Evolutionary conservation across 2,329 filamentous ascomycete genomes (phyloP).

Genomic region (Nothophaeocryptopus gaeumannii): DNA sequence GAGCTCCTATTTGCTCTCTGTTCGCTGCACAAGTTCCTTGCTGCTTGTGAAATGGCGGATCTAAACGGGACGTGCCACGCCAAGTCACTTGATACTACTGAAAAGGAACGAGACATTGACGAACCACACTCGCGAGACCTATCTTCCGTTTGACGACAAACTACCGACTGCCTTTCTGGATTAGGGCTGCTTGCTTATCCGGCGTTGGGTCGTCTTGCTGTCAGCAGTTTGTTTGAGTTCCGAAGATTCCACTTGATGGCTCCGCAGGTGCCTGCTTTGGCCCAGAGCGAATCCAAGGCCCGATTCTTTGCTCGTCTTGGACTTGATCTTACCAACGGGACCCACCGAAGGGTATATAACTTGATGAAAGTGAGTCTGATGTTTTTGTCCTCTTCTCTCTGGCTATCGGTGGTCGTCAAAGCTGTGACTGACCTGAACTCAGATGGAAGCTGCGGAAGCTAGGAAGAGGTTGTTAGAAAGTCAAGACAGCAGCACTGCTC

Average conservation of each 20-base stretch:
- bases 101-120: too few species aligned
- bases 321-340: constrained; percentile 36
- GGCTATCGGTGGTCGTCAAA: neutral
- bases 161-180: too few species aligned
- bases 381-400: neutral
- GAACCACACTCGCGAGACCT: too few species aligned
- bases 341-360: constrained; percentile 37
- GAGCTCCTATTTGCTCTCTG: too few species aligned
- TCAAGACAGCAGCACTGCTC: constrained; percentile 37
- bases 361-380: constrained; percentile 39
- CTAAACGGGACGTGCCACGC: too few species aligned
- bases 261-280: constrained; percentile 24
- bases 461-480: constrained; percentile 39
- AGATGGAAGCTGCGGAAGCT: constrained; percentile 42
- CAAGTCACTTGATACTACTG: too few species aligned
- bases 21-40: too few species aligned
- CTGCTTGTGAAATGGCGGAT: too few species aligned
- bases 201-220: neutral
- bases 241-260: constrained; percentile 1
- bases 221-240: neutral
- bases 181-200: too few species aligned
- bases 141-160: too few species aligned
- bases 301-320: constrained; percentile 41
- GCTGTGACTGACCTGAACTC: constrained; percentile 4
- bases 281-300: constrained; percentile 43